phyloP scores from a whole-genome alignment of 495 filamentous ascomycete genomes.

The Neurospora terricola region DNA sequence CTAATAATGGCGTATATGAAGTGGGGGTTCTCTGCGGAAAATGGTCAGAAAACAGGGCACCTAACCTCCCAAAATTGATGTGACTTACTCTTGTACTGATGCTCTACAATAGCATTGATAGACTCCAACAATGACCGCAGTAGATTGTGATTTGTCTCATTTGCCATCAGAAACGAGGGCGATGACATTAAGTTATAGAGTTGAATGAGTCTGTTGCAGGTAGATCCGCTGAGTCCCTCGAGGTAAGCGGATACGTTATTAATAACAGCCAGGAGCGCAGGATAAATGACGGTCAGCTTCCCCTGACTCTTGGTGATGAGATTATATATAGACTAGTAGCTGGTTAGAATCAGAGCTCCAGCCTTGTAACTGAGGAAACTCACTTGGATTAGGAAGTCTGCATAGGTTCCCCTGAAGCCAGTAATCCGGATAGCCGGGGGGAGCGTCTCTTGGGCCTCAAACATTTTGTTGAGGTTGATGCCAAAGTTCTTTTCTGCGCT shows the following conservation, averaged over 20 bases:
- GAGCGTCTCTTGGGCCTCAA: conserved; percentile 82
- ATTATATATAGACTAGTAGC: conserved; percentile 70
- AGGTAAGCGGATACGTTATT: conserved; percentile 86
- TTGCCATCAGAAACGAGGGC: conserved; percentile 87
- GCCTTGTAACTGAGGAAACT: conserved; percentile 23
- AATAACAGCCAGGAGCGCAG: conserved; percentile 82
- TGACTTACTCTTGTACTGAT: conserved; percentile 68
- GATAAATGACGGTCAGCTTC: conserved; percentile 85
- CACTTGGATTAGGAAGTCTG: conserved; percentile 87
- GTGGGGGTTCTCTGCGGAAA: conserved; percentile 59
- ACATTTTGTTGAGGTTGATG: conserved; percentile 76
- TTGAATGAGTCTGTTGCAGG: conserved; percentile 76
- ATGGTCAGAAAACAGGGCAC: conserved; percentile 16
- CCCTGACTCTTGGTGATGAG: conserved; percentile 89
- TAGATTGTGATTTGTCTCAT: conserved; percentile 82
- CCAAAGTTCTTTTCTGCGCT: conserved; percentile 91
- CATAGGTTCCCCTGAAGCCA: conserved; percentile 84
- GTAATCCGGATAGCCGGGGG: conserved; percentile 69
- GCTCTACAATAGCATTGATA: conserved; percentile 86
- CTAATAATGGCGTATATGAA: conserved; percentile 75
- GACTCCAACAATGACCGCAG: conserved; percentile 78
- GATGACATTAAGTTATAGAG: conserved; percentile 92
- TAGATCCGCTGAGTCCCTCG: conserved; percentile 60
- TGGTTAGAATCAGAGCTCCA: conserved; percentile 20
- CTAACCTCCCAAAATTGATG: background rate